A percentile compares a stretch with the other conserved stretches of the same genome.
Evolutionary conservation across 2,329 filamentous ascomycete genomes (phyloP).

Genomic region (Talaromyces sp.): DNA sequence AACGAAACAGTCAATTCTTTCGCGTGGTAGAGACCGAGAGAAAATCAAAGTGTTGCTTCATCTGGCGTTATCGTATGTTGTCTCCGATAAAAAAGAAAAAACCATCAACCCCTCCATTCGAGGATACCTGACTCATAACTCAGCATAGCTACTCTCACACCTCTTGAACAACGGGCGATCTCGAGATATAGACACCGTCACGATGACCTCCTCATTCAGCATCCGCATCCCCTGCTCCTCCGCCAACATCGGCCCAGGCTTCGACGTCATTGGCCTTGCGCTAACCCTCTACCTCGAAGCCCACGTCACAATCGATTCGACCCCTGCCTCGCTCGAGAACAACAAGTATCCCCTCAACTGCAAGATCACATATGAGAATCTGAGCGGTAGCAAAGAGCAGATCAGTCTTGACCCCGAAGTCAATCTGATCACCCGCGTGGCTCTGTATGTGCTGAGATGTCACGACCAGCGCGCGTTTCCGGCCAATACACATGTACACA

Average conservation of each 20-base stretch:
- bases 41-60: not conserved
- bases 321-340: slow-evolving; percentile 45
- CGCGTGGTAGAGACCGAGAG: not conserved
- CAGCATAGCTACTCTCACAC: not conserved
- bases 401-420: slow-evolving; percentile 79
- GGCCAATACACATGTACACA: slow-evolving; percentile 80
- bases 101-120: not conserved
- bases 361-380: slow-evolving; percentile 82
- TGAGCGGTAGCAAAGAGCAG: slow-evolving; percentile 65
- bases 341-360: slow-evolving; percentile 57
- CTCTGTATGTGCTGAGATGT: slow-evolving; percentile 90
- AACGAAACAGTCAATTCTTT: not conserved
- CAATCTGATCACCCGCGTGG: slow-evolving; percentile 91
- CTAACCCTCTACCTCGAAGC: slow-evolving; percentile 92
- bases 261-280: slow-evolving; percentile 92
- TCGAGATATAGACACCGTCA: not conserved
- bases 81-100: not conserved
- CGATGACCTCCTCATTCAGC: slow-evolving; percentile 50
- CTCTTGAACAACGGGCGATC: not conserved
- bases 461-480: slow-evolving; percentile 84
- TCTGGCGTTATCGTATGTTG: not conserved
- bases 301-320: slow-evolving; percentile 69
- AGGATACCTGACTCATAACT: slow-evolving; percentile 2
- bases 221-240: slow-evolving; percentile 89
- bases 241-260: slow-evolving; percentile 94